These are phyloP conservation scores for Aquilaria sinensis DNA, from an alignment of 345 rosid genomes.

Conservation along the genomic window DNA sequence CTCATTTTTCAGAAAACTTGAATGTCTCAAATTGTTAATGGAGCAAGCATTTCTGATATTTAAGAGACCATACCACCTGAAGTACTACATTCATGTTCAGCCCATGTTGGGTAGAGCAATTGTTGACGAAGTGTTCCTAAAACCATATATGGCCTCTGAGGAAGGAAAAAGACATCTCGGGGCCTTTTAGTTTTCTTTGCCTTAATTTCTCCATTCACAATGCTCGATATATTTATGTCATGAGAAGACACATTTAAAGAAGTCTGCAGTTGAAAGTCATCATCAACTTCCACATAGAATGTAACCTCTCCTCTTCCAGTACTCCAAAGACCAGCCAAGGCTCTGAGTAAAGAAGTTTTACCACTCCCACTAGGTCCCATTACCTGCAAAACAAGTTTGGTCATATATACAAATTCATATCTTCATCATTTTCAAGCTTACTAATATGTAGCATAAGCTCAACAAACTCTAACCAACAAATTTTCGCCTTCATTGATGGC, in stretches of 20 bases:
- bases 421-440: conserved; percentile 12
- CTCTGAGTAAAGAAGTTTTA: conserved; percentile 89
- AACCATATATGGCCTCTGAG: conserved; percentile 97
- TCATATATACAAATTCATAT: conserved; percentile 8
- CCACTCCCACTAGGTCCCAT: conserved; percentile 95
- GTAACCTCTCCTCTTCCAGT: conserved; percentile 79
- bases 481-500: conserved; percentile 54
- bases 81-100: conserved; percentile 22
- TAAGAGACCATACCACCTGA: conserved; percentile 26
- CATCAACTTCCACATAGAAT: conserved; percentile 45
- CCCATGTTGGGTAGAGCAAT: conserved; percentile 88
- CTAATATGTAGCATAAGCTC: conserved; percentile 12
- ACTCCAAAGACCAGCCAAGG: conserved; percentile 94
- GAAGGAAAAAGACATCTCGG: conserved; percentile 69
- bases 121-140: conserved; percentile 95
- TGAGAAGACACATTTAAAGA: conserved; percentile 24
- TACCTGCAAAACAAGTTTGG: conserved; percentile 43
- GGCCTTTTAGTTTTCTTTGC: conserved; percentile 25
- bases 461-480: conserved; percentile 55
- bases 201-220: conserved; percentile 21
- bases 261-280: conserved; percentile 20
- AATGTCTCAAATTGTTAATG: conserved; percentile 6
- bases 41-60: neutral
- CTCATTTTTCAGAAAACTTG: neutral
- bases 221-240: conserved; percentile 15